Percentiles rank a stretch among this genome's conserved stretches.
These are phyloP conservation scores for Nitzschia putrida DNA, from an alignment of 108 stramenopile species.

Conservation along the genomic window DNA sequence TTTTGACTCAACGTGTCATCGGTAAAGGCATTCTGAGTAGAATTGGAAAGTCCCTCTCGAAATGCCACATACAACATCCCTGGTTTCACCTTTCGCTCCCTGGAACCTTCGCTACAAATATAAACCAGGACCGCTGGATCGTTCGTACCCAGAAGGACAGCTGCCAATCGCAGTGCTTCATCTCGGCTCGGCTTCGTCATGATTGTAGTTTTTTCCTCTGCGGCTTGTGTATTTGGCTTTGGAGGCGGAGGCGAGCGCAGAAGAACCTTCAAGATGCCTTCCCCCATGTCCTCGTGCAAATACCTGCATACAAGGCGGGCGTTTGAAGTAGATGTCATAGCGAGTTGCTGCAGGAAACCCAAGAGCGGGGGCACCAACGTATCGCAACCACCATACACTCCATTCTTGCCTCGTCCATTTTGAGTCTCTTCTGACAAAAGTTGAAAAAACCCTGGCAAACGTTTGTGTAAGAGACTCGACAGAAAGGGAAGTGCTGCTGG, in stretches of 20 bases:
- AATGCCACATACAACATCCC: constrained; percentile 49
- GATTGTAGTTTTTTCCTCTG: not conserved
- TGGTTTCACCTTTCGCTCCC: constrained; percentile 51
- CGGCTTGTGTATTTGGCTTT: not conserved
- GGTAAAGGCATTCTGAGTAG: not conserved
- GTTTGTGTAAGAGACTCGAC: constrained; percentile 51
- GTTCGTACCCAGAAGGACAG: constrained; percentile 19
- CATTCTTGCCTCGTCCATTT: constrained; percentile 42
- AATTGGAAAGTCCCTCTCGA: constrained; percentile 37
- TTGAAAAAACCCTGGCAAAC: constrained; percentile 51
- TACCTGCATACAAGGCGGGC: constrained; percentile 58
- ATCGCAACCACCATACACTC: constrained; percentile 29
- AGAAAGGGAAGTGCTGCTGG: constrained; percentile 29
- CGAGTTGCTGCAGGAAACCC: constrained; percentile 31
- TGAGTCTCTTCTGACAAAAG: constrained; percentile 43
- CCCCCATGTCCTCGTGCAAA: constrained; percentile 34
- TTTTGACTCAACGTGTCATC: not conserved
- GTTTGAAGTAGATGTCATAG: constrained; percentile 26
- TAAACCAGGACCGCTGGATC: constrained; percentile 45
- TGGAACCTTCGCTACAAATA: constrained; percentile 40
- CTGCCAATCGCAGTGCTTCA: constrained; percentile 33
- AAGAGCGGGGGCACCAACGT: constrained; percentile 26
- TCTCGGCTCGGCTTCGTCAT: constrained; percentile 20
- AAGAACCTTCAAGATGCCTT: constrained; percentile 36
- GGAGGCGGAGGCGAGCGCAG: constrained; percentile 21